Percentiles rank a stretch among this genome's conserved stretches.
These are phyloP conservation scores for Gracilariopsis chorda DNA, from an alignment of 23 red algal genomes.

Conservation along the genomic window DNA sequence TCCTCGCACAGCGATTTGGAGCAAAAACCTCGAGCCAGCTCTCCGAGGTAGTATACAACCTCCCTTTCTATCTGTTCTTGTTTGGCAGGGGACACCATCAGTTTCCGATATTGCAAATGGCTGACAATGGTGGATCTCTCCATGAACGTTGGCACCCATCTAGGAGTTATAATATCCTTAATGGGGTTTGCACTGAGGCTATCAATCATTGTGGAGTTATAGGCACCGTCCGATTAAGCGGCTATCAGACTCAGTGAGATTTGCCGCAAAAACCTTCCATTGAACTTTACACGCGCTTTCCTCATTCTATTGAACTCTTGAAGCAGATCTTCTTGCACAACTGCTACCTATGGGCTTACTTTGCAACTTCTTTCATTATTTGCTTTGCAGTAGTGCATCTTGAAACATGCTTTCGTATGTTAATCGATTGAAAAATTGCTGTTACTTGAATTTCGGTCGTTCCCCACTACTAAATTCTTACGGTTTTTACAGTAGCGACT, in stretches of 20 bases:
- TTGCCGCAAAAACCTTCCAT: background rate
- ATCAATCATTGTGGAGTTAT: background rate
- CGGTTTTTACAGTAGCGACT: background rate
- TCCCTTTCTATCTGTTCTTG: constrained; percentile 6
- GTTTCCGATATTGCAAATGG: background rate
- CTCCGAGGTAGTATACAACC: background rate
- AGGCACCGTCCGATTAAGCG: background rate
- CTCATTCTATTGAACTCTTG: constrained; percentile 10
- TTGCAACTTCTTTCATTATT: background rate
- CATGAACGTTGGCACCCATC: background rate
- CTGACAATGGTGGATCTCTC: background rate
- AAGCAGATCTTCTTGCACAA: background rate
- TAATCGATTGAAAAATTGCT: background rate
- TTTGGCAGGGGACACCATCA: background rate
- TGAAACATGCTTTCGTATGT: background rate
- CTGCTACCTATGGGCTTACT: background rate
- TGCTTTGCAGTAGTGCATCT: background rate
- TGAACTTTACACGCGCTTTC: background rate
- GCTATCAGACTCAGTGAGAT: background rate
- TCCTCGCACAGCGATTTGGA: background rate
- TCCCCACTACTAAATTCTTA: background rate
- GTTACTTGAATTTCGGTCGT: background rate
- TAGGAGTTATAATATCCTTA: background rate
- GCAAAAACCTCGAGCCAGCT: background rate
- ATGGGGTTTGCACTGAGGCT: background rate